Base-by-base conservation (phyloP, 495 filamentous ascomycete species). In the Coniosporium apollinis region DNA sequence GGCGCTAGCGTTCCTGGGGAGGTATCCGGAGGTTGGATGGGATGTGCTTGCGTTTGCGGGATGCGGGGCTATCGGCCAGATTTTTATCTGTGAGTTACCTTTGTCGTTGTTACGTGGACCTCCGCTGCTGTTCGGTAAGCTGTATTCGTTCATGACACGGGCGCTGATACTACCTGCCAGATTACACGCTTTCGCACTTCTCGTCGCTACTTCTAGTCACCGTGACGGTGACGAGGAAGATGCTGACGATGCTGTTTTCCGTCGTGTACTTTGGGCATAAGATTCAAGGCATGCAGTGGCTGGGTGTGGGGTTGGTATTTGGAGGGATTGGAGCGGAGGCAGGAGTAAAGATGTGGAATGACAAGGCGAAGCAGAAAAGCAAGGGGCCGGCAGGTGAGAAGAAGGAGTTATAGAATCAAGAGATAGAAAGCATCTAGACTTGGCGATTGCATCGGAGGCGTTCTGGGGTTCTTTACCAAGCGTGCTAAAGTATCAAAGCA, bases 221-320 rank as follows among this genome's bases (percentile, higher is more conserved):
- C 7, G 84, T 97, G 0, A 97, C 86, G 2, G 89, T 97, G 8
- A 97, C 89, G 29, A 67, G 89, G 44, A 97, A 97, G 62, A 97
- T 97, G 91, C 67, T 94, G 51, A 94, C 85, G 39, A 97, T 97
- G 89, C 79, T 96, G 41, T 66, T 97, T 28, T 87, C 79, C 41
- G 89, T 97, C 18, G 63, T 96, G 34, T 83, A 80, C 64, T 97
- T 94, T 57, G 89, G 91, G 19, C 91, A 97, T 53, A 69, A 67
- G 34, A 63, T 97, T 34, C 77, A 69, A 15, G 56, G 62, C 22
- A 91, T 86, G 64, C 89, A 97, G 60, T 83, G 83, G 80, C 62
- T 93, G 19, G 89, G 89, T 34, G 84, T 97, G 26, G 75, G 67
- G 0, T 66, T 97, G 39, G 89, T 97, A 3, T 97, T 97, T 60